Evolutionary conservation across 208 protist genomes (phyloP).

Genomic region (Crithidia thermophila): DNA sequence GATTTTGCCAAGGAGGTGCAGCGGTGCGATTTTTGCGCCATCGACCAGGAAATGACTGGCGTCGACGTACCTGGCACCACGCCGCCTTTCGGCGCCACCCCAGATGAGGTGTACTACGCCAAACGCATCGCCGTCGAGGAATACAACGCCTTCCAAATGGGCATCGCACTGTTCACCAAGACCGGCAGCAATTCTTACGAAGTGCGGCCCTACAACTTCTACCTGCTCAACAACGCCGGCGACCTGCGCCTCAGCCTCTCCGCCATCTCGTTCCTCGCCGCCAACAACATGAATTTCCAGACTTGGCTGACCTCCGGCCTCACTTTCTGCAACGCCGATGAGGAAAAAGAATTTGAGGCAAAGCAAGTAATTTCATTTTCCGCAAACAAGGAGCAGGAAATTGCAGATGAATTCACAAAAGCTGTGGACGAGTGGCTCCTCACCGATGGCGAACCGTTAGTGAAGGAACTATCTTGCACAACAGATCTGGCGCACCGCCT

Average conservation of each 20-base stretch:
- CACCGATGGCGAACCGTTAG: background rate
- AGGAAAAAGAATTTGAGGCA: constrained; percentile 29
- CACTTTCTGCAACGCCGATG: constrained; percentile 40
- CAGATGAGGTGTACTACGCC: constrained; percentile 43
- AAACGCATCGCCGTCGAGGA: constrained; percentile 43
- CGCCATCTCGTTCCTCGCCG: constrained; percentile 49
- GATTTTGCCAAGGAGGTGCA: constrained; percentile 59
- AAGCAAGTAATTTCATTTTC: background rate
- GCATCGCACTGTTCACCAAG: constrained; percentile 67
- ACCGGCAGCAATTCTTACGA: constrained; percentile 40
- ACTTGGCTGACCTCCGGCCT: constrained; percentile 63
- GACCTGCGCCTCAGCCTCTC: constrained; percentile 38
- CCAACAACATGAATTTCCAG: constrained; percentile 65
- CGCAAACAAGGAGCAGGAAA: background rate
- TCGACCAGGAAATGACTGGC: constrained; percentile 89
- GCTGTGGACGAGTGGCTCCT: constrained; percentile 6
- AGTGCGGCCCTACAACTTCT: constrained; percentile 83
- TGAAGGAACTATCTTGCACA: constrained; percentile 9
- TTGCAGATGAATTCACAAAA: background rate
- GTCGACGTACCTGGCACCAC: constrained; percentile 36
- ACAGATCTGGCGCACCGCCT: constrained; percentile 8
- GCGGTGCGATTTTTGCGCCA: constrained; percentile 61
- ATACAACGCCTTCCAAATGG: constrained; percentile 84
- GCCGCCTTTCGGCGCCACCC: constrained; percentile 22
- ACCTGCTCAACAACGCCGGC: constrained; percentile 45